Evolutionary conservation across 2,329 filamentous ascomycete species (phyloP).

Genomic region (Aspergillus clavatus): DNA sequence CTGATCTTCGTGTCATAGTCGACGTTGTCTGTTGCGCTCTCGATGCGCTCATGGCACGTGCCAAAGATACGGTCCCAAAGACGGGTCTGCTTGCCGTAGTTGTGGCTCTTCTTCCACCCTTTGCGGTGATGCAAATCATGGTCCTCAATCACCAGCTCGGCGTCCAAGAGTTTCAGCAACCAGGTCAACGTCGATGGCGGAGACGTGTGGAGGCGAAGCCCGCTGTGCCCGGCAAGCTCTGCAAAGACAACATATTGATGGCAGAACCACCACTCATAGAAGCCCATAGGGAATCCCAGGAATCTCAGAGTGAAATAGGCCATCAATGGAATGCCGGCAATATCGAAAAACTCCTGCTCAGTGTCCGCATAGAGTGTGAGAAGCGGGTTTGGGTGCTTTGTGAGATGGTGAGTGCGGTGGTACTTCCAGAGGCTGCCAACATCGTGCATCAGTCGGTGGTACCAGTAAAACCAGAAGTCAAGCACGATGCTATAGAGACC

Average conservation of each 20-base stretch:
- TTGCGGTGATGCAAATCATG: neutral
- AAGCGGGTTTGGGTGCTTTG: neutral
- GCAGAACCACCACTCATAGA: slow-evolving; percentile 1
- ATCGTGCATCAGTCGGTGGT: neutral
- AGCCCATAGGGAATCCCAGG: neutral
- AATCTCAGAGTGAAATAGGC: neutral
- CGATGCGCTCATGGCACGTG: neutral
- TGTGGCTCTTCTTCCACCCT: neutral
- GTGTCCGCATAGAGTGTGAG: neutral
- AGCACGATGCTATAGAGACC: neutral
- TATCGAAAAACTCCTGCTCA: neutral
- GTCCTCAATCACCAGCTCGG: neutral
- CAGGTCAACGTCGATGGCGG: neutral
- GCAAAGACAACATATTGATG: neutral
- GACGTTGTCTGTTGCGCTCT: neutral
- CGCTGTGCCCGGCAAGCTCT: neutral
- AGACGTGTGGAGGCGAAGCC: neutral
- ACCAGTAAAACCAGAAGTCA: neutral
- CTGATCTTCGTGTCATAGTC: neutral
- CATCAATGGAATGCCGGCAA: neutral
- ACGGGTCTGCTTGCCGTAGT: neutral
- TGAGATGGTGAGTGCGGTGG: neutral
- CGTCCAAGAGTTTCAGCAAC: neutral
- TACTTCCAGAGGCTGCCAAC: neutral
- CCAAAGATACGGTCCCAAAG: neutral